Evolutionary conservation across 441 rosid species (phyloP).

Genomic region (Syzygium malaccense): DNA sequence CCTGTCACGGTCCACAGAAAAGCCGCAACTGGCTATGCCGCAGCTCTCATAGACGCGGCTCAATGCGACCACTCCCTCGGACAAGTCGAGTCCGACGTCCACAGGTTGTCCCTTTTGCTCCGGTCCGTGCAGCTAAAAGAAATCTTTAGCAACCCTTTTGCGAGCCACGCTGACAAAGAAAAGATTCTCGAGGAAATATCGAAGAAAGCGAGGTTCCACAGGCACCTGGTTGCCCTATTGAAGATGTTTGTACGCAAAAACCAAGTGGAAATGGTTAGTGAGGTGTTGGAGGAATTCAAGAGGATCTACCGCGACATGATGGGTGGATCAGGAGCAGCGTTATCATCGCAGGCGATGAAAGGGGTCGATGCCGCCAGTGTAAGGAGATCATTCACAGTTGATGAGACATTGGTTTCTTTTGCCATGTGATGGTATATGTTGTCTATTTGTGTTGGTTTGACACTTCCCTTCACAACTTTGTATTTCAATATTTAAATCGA

Average conservation of each 20-base stretch:
- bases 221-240: slow-evolving; percentile 34
- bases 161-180: slow-evolving; percentile 31
- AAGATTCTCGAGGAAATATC: slow-evolving; percentile 25
- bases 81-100: slow-evolving; percentile 33
- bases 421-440: neutral
- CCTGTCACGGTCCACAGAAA: slow-evolving; percentile 26
- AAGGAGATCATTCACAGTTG: neutral
- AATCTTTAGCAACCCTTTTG: slow-evolving; percentile 12
- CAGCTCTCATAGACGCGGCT: slow-evolving; percentile 51
- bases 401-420: neutral
- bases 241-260: slow-evolving; percentile 39
- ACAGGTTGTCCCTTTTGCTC: slow-evolving; percentile 25
- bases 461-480: neutral
- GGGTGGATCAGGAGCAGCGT: slow-evolving; percentile 23
- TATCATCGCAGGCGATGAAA: slow-evolving; percentile 8
- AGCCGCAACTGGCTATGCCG: slow-evolving; percentile 58
- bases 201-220: slow-evolving; percentile 28
- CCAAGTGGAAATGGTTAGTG: slow-evolving; percentile 28
- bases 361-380: neutral
- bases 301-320: slow-evolving; percentile 38
- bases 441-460: neutral
- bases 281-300: slow-evolving; percentile 56
- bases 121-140: slow-evolving; percentile 9
- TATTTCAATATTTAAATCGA: neutral
- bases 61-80: slow-evolving; percentile 35